Base-by-base conservation (phyloP, 495 filamentous ascomycete genomes). In the Astrothelium subdiscretum region DNA sequence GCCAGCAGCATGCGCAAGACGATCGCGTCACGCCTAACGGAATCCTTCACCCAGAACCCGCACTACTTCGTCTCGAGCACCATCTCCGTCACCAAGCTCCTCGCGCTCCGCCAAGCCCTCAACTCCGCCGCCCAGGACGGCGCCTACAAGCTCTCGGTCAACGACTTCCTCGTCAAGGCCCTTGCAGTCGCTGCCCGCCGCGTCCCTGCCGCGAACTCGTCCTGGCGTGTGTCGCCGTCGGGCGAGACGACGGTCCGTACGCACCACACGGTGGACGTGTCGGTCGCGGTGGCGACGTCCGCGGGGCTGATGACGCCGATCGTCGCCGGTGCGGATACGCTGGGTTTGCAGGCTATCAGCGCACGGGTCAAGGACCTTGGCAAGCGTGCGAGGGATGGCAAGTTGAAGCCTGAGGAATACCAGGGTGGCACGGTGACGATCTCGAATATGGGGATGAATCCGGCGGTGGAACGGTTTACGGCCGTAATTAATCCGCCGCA, bases 361-460 rank as follows among this genome's bases (percentile, higher is more conserved):
- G 77, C 83, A 63, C 80, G 87, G 73, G 83, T 99, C 78, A 97
- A 96, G 79, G 90, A 96, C 68, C 87, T 99, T 31, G 91, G 90
- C 72, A 96, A 94, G 83, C 91, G 91, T 74, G 95, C 94, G 44
- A 82, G 88, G 58, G 95, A 97, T 63, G 90, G 91, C 78, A 99
- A 97, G 85, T 88, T 99, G 66, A 97, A 97, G 85, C 95, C 95
- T 32, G 91, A 99, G 74, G 91, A 99, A 77, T 99, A 92, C 85
- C 92, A 97, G 79, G 95, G 95, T 51, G 95, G 95, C 73, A 96
- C 91, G 68, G 95, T 99, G 78, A 96, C 92, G 72, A 99, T 99
- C 78, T 92, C 87, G 78, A 99, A 99, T 85, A 96, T 99, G 95
- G 95, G 95, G 73, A 97, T 97, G 94, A 99, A 99, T 82, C 69